Evolutionary conservation across 306 rosid genomes (phyloP).

Genomic region (Hippophae rhamnoides): DNA sequence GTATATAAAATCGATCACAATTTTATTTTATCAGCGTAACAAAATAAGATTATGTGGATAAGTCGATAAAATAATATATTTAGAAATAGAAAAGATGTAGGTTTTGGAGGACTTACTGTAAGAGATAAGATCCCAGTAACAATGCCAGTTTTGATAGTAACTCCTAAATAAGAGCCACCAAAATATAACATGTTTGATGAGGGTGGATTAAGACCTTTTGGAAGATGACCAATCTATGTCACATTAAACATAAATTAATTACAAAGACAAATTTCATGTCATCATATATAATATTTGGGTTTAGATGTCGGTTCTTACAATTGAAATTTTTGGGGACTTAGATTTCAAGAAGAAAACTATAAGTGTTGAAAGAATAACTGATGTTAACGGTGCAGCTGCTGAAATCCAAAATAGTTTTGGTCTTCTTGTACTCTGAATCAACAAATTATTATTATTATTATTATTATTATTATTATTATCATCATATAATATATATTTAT

Average conservation of each 20-base stretch:
- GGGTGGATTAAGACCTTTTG: conserved; percentile 79
- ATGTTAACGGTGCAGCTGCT: conserved; percentile 79
- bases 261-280: neutral
- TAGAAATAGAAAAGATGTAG: neutral
- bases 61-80: no score
- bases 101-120: conserved; percentile 52
- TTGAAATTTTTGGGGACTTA: conserved; percentile 37
- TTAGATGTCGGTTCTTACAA: conserved; percentile 31
- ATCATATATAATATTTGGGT: neutral
- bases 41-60: neutral
- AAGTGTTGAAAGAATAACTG: conserved; percentile 70
- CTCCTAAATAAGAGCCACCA: conserved; percentile 50
- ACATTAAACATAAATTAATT: neutral
- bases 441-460: conserved; percentile 29
- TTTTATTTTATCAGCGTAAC: neutral
- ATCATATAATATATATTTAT: no score
- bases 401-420: conserved; percentile 76
- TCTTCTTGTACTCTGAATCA: conserved; percentile 59
- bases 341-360: conserved; percentile 46
- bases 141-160: conserved; percentile 80
- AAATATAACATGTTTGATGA: conserved; percentile 71
- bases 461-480: neutral
- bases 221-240: conserved; percentile 58
- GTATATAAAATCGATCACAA: no score
- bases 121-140: conserved; percentile 78